phyloP scores from a whole-genome alignment of 306 rosid genomes.

The Prunus padus region DNA sequence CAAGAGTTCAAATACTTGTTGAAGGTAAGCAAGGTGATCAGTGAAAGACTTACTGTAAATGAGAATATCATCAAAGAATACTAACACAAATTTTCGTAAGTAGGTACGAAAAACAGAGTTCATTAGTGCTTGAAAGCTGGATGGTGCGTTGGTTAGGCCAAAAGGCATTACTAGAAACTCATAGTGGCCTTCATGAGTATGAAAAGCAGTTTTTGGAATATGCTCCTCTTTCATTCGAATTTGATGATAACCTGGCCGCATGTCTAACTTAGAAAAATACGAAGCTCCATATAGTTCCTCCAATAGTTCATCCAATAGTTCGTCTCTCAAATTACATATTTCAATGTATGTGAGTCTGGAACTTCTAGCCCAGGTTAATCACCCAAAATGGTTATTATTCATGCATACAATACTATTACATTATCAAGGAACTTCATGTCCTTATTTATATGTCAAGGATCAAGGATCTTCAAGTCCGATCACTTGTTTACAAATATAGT shows the following conservation, averaged over 20 bases:
- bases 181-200: neutral
- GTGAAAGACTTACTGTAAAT: accelerated
- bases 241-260: neutral
- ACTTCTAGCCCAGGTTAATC: too few species aligned
- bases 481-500: too few species aligned
- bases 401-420: too few species aligned
- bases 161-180: neutral
- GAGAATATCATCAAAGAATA: neutral
- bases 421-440: too few species aligned
- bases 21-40: accelerated
- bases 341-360: too few species aligned
- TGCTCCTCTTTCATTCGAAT: accelerated
- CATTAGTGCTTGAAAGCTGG: neutral
- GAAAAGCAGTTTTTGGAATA: neutral
- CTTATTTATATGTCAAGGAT: too few species aligned
- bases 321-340: too few species aligned
- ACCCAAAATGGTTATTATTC: too few species aligned
- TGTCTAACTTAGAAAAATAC: neutral
- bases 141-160: neutral
- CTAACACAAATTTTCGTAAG: neutral
- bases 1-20: accelerated
- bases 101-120: neutral
- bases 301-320: too few species aligned
- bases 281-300: neutral
- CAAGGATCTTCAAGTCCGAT: too few species aligned